Base-by-base conservation (phyloP, 768 basidiomycete species). In the Psilocybe tampanensis region DNA sequence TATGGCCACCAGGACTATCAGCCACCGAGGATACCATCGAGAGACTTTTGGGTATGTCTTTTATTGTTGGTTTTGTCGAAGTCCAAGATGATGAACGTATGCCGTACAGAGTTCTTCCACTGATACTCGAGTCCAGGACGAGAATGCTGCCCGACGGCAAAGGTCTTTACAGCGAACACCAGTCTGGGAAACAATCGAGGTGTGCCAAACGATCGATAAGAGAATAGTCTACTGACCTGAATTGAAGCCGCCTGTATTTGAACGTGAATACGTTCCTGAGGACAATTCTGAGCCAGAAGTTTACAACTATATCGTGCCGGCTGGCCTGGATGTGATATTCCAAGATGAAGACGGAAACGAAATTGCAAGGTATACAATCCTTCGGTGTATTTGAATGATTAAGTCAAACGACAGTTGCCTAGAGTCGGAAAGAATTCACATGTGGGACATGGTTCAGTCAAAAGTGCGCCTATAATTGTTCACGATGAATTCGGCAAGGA, bases 281-380 rank as follows among this genome's bases (percentile, higher is more conserved):
- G 60, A 56, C 21, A 64, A 64, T 9, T 65, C 68, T 13, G 74
- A 75, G 19, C 68, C 67, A 2, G 70, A 73, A 43, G 62, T 72
- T 36, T 82, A 68, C 61, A 76, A 73, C 66, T 90, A 89, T 61
- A 81, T 90, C 60, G 79, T 89, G 47, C 88, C 89, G 34, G 78
- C 76, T 17, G 88, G 86, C 19, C 73, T 83, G 58, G 80, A 84
- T 56, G 83, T 89, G 5, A 79, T 89, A 44, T 89, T 90, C 62
- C 79, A 86, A 67, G 88, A 89, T 63, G 81, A 84, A 60, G 69
- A 76, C 18, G 88, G 88, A 19, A 80, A 82, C 53, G 85, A 86
- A 63, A 82, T 88, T 22, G 80, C 82, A 2, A 82, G 87, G 87
- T 84, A 70, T 52, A 18, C 26, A 11, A 15, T 13, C 6, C 12